Base-by-base conservation (phyloP, 2,329 filamentous ascomycete genomes). In the Aspergillus floridensis region DNA sequence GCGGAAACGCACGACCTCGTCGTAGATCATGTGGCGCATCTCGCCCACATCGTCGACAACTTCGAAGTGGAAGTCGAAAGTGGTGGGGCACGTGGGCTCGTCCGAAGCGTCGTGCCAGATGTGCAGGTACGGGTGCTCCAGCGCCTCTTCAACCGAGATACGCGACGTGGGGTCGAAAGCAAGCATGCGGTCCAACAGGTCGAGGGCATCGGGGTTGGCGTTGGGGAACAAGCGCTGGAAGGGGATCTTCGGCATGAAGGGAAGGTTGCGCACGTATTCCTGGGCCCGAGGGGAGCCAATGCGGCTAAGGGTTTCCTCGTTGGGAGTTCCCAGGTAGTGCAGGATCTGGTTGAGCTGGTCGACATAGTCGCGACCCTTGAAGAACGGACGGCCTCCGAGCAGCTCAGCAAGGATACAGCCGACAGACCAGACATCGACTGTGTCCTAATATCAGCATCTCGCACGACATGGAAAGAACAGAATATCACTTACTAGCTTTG, bases 271-370 rank as follows among this genome's bases (percentile, higher is more conserved):
- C 61, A 99, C 95, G 79, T 99, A 99, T 78, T 99, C 95, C 79
- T 98, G 95, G 16, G 95, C 95, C 65, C 95, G 90, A 11, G 92
- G 92, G 4, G 93, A 97, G 57, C 95, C 95, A 72, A 99, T 99
- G 65, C 95, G 91, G 26, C 87, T 88, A 21, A 99, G 84, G 0
- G 95, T 99, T 75, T 96, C 92, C 77, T 98, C 93, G 73, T 93
- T 96, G 46, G 95, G 95, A 1, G 93, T 99, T 65, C 95, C 95
- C 56, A 99, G 89, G 75, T 96, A 97, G 82, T 98, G 93, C 58
- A 99, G 85, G 72, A 99, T 99, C 80, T 99, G 95, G 83, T 99
- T 99, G 66, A 99, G 87, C 82, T 99, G 95, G 79, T 99, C 95
- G 77, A 99, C 95, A 73, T 99, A 99, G 81, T 99, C 95, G 63